phyloP scores from a whole-genome alignment of 2,329 filamentous ascomycete genomes.

The Stylonectria norvegica region DNA sequence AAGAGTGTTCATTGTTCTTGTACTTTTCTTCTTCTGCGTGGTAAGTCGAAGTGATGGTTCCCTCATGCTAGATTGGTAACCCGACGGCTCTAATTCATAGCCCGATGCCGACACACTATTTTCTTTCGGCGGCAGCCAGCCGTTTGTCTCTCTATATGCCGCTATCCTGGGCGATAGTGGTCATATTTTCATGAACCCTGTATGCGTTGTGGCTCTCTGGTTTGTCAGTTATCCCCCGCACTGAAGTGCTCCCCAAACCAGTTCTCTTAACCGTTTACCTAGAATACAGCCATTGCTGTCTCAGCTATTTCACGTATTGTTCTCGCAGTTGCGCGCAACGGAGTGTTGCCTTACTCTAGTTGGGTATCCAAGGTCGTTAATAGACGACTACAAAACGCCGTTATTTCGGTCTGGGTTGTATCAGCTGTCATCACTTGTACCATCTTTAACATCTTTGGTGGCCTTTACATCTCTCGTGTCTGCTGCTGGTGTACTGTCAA shows the following conservation, averaged over 20 bases:
- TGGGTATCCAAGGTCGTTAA: conserved; percentile 54
- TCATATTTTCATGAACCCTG: conserved; percentile 60
- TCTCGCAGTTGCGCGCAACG: conserved; percentile 60
- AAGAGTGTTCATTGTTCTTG: conserved; percentile 53
- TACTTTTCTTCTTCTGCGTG: conserved; percentile 57
- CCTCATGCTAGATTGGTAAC: neutral
- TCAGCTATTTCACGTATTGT: conserved; percentile 59
- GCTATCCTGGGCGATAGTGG: conserved; percentile 52
- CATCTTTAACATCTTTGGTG: conserved; percentile 52
- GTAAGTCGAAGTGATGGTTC: conserved; percentile 29
- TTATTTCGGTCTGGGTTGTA: conserved; percentile 55
- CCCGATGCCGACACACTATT: conserved; percentile 52
- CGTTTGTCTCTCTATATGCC: conserved; percentile 57
- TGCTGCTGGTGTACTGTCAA: conserved; percentile 49
- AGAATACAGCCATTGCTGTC: conserved; percentile 58
- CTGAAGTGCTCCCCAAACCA: neutral
- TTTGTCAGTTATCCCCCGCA: conserved; percentile 39
- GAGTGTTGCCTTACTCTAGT: conserved; percentile 55
- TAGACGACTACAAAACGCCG: conserved; percentile 58
- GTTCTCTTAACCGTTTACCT: neutral
- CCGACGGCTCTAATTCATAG: conserved; percentile 22
- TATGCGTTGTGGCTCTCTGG: conserved; percentile 49
- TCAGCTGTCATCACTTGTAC: conserved; percentile 55
- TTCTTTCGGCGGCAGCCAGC: conserved; percentile 52
- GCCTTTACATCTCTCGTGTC: conserved; percentile 54